Evolutionary conservation across 2,329 filamentous ascomycete species (phyloP).

Genomic region (Penicillium sp.): DNA sequence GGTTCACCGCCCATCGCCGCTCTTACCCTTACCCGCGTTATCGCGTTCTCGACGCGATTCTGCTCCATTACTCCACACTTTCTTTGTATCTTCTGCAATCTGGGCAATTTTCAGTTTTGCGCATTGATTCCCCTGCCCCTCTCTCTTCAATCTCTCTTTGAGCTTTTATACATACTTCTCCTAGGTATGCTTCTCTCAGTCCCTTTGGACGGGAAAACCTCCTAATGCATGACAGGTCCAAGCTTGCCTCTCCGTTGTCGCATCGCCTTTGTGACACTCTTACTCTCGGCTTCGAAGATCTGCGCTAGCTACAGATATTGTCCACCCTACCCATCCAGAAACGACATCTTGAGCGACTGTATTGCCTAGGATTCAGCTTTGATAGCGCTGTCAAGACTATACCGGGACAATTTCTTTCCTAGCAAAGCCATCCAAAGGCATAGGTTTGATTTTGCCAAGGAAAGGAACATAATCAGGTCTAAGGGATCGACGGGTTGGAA

Average conservation of each 20-base stretch:
- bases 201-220: no score
- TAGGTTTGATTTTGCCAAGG: neutral
- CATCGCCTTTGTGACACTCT: neutral
- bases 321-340: neutral
- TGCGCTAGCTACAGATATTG: neutral
- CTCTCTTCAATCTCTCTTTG: neutral
- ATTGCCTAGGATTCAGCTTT: neutral
- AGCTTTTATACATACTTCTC: neutral
- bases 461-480: neutral
- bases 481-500: neutral
- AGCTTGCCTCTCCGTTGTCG: neutral
- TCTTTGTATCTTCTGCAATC: neutral
- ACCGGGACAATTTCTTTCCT: neutral
- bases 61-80: constrained; percentile 5
- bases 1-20: neutral
- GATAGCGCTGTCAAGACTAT: neutral
- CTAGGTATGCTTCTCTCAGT: neutral
- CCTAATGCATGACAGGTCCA: neutral
- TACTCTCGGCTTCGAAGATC: neutral
- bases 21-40: neutral
- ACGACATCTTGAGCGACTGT: neutral
- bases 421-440: neutral
- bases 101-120: neutral
- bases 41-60: constrained; percentile 12
- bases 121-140: neutral